These are phyloP conservation scores for Hippophae gyantsensis DNA, from an alignment of 306 rosid species.

Conservation along the genomic window DNA sequence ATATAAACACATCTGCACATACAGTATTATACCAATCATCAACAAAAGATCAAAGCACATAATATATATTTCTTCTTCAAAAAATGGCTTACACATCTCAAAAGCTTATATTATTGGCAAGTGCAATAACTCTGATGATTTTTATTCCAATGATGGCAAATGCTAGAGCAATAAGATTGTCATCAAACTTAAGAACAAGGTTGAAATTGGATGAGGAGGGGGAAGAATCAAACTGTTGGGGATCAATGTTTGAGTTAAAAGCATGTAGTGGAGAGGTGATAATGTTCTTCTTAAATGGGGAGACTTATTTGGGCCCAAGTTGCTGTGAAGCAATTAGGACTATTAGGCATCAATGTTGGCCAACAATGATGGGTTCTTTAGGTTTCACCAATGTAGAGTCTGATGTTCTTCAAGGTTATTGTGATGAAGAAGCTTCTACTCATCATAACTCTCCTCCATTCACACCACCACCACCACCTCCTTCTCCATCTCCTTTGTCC, in stretches of 20 bases:
- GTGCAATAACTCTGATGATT: conserved; percentile 7
- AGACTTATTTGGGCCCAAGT: conserved; percentile 37
- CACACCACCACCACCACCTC: not conserved
- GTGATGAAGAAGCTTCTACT: conserved; percentile 22
- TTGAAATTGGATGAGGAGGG: conserved; percentile 38
- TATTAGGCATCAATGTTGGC: conserved; percentile 61
- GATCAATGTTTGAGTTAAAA: conserved; percentile 40
- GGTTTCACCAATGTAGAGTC: conserved; percentile 54
- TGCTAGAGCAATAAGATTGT: conserved; percentile 10
- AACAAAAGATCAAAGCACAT: too few species aligned
- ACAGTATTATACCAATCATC: too few species aligned
- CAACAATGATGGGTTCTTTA: conserved; percentile 37
- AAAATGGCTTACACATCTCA: conserved; percentile 18
- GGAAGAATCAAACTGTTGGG: conserved; percentile 49
- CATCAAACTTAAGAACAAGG: conserved; percentile 15
- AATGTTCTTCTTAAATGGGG: conserved; percentile 50
- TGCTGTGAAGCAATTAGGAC: conserved; percentile 47
- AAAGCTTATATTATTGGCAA: conserved; percentile 8
- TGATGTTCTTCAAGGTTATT: conserved; percentile 42
- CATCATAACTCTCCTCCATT: conserved; percentile 1
- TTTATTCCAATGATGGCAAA: conserved; percentile 6
- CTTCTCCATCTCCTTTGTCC: conserved; percentile 11
- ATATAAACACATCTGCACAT: too few species aligned
- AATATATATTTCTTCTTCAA: not conserved
- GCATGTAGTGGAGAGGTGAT: conserved; percentile 52